Evolutionary conservation across 805 yeast species (phyloP).

Genomic region (Clavispora fructus): DNA sequence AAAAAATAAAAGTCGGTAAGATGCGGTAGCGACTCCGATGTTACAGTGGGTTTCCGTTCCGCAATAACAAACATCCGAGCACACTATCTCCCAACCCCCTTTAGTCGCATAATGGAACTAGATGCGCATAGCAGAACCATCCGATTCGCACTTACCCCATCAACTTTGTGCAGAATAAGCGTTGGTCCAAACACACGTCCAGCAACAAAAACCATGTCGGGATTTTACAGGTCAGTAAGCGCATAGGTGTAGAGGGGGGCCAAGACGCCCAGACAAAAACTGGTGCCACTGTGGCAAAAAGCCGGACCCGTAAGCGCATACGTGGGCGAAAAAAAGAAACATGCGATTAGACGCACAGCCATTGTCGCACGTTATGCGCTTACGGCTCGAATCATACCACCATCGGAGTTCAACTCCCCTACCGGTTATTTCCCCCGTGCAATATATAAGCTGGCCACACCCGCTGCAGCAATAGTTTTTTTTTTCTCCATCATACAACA

Average conservation of each 20-base stretch:
- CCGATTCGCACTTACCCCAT: not conserved
- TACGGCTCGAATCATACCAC: constrained; percentile 1
- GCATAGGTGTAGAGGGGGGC: not conserved
- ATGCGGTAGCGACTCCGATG: too few species aligned
- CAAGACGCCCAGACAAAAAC: not conserved
- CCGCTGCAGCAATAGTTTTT: not conserved
- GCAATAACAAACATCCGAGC: constrained; percentile 9
- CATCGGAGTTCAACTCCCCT: not conserved
- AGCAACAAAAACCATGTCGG: not conserved
- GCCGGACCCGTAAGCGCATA: not conserved
- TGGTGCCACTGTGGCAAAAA: not conserved
- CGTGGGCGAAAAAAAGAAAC: not conserved
- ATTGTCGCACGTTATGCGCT: constrained; percentile 1
- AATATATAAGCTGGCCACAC: not conserved
- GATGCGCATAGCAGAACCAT: not conserved
- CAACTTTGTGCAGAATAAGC: not conserved
- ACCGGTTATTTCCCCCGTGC: not conserved
- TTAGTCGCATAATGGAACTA: not conserved
- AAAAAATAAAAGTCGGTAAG: too few species aligned
- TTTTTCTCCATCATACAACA: not conserved
- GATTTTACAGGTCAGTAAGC: not conserved
- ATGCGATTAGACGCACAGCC: not conserved
- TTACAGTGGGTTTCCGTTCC: too few species aligned
- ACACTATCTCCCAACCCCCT: not conserved
- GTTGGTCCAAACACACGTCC: not conserved